Conservation (phyloP, 1,284 basidiomycete species). For the Puccinia triticina region DNA sequence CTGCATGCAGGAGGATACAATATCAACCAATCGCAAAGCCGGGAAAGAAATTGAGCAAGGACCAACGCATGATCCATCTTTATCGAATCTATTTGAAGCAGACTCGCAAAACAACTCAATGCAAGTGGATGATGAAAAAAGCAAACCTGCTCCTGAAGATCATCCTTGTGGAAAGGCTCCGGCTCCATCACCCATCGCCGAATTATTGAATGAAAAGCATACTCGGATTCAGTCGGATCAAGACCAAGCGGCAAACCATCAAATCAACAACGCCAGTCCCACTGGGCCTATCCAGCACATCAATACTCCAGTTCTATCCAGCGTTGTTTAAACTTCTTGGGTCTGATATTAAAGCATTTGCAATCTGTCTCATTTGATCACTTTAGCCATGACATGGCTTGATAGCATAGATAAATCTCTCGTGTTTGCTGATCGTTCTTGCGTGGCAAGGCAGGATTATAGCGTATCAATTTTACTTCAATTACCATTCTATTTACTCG, state of each 20-base stretch:
- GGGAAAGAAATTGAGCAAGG: background rate
- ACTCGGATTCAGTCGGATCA: slow-evolving; percentile 14
- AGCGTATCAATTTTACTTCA: background rate
- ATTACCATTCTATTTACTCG: slow-evolving; percentile 2
- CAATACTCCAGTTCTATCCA: slow-evolving; percentile 13
- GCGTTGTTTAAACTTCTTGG: background rate
- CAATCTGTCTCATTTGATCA: background rate
- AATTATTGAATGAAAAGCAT: background rate
- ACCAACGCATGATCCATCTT: background rate
- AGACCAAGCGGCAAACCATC: background rate
- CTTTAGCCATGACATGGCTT: background rate
- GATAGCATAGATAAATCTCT: background rate
- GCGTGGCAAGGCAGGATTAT: background rate
- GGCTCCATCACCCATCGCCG: background rate
- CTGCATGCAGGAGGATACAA: background rate
- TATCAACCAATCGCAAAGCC: background rate
- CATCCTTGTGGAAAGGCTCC: background rate
- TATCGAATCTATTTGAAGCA: background rate
- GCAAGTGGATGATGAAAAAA: background rate
- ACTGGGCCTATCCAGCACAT: slow-evolving; percentile 5
- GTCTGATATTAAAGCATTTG: background rate
- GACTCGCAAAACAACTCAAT: background rate
- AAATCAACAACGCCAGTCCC: background rate
- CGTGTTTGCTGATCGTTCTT: background rate
- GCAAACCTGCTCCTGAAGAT: background rate